phyloP scores from a whole-genome alignment of 2,329 filamentous ascomycete genomes.

The Colletotrichum costaricense region DNA sequence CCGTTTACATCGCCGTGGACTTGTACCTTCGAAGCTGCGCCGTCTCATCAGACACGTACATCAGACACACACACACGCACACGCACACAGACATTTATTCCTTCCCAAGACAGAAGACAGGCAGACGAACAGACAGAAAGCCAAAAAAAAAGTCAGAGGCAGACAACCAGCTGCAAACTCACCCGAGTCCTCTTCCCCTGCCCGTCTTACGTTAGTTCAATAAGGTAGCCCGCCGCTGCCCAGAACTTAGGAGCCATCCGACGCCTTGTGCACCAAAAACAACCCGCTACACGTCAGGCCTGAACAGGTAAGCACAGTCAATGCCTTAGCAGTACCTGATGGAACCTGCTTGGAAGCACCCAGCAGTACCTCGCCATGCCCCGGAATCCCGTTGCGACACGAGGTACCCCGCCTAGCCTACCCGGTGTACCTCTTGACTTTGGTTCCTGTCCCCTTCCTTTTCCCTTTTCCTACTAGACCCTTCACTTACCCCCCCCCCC shows the following conservation, averaged over 20 bases:
- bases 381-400: not conserved
- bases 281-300: conserved; percentile 2
- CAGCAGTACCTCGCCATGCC: not conserved
- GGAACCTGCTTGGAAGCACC: not conserved
- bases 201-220: conserved; percentile 19
- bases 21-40: not conserved
- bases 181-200: not conserved
- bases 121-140: not conserved
- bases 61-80: conserved; percentile 10
- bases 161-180: not conserved
- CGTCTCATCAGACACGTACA: conserved; percentile 13
- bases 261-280: not conserved
- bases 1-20: not conserved
- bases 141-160: not conserved
- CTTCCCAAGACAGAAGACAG: not conserved
- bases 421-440: not conserved
- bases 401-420: not conserved
- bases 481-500: not conserved
- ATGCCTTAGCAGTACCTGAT: not conserved
- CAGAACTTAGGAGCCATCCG: not conserved
- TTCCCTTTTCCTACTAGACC: not conserved
- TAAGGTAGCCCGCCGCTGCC: not conserved
- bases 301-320: not conserved
- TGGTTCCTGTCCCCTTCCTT: not conserved
- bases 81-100: not conserved